Base-by-base conservation (phyloP, 1,284 basidiomycete species). In the Coniophora puteana region DNA sequence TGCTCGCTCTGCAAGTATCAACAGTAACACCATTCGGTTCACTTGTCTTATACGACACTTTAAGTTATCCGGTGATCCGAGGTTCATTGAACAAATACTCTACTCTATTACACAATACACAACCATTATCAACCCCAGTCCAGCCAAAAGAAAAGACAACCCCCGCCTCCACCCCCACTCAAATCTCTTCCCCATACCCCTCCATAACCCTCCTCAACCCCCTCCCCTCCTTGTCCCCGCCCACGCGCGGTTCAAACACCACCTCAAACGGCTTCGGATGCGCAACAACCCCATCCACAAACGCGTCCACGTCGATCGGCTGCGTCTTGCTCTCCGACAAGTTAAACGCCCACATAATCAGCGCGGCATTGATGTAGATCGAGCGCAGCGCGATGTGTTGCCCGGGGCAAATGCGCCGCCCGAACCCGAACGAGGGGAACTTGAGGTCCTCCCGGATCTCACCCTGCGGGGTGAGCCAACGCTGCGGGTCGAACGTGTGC, bases 261-360 rank as follows among this genome's bases (percentile, higher is more conserved):
- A 69, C 77, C 14, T 67, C 64, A 53, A 83, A 84, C 0, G 73
- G 76, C 32, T 69, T 52, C 0, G 81, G 80, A 43, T 80, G 79
- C 0, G 72, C 67, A 46, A 80, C 75, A 10, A 76, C 72, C 1
- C 71, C 72, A 45, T 80, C 75, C 13, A 74, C 74, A 46, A 83
- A 80, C 1, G 67, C 78, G 39, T 70, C 57, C 13, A 66, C 66
- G 49, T 83, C 72, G 38, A 84, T 80, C 0, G 78, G 77, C 2
- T 63, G 55, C 7, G 54, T 49, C 0, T 68, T 66, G 50, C 79
- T 73, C 27, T 66, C 47, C 5, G 57, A 57, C 16, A 80, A 63
- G 0, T 55, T 62, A 61, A 80, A 80, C 0, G 76, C 70, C 76
- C 77, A 80, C 10, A 75, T 64, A 1, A 75, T 58, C 11, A 78